These are phyloP conservation scores for Rhizophora apiculata DNA, from an alignment of 345 rosid species.

Conservation along the genomic window DNA sequence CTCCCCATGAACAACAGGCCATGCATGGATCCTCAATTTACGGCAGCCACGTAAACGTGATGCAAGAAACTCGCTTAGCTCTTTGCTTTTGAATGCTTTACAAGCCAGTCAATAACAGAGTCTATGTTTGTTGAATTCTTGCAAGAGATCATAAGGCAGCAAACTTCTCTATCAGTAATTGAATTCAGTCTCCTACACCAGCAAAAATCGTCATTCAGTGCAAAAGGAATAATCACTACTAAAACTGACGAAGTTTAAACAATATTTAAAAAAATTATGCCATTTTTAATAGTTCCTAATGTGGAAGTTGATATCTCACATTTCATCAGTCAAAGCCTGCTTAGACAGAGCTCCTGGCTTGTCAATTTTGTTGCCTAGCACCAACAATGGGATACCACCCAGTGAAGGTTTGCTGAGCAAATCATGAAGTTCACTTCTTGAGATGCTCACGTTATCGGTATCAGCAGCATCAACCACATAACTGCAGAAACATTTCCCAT, in stretches of 20 bases:
- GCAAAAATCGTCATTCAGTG: neutral
- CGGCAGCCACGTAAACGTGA: neutral
- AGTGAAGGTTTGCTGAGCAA: constrained; percentile 61
- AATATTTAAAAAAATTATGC: neutral
- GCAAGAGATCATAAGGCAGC: constrained; percentile 72
- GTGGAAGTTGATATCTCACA: constrained; percentile 33
- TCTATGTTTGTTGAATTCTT: constrained; percentile 74
- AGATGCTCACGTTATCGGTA: constrained; percentile 50
- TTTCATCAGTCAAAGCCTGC: constrained; percentile 48
- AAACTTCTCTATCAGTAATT: constrained; percentile 60
- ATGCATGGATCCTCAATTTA: neutral
- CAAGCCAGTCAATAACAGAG: constrained; percentile 66
- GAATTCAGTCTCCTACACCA: constrained; percentile 54
- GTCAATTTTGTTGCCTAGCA: constrained; percentile 75
- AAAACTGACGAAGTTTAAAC: neutral
- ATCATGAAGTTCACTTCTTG: constrained; percentile 71
- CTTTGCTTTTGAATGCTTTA: constrained; percentile 68
- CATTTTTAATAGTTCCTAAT: neutral
- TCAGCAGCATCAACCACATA: constrained; percentile 76
- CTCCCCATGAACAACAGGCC: neutral
- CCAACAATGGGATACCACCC: constrained; percentile 60
- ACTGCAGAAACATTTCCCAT: constrained; percentile 20
- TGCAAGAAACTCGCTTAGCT: constrained; percentile 25
- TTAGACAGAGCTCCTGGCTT: constrained; percentile 60
- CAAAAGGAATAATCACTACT: no score